Percentiles rank a stretch among this genome's conserved stretches.
These are phyloP conservation scores for Craterostigma plantagineum DNA, from an alignment of 257 asterid species.

Conservation along the genomic window DNA sequence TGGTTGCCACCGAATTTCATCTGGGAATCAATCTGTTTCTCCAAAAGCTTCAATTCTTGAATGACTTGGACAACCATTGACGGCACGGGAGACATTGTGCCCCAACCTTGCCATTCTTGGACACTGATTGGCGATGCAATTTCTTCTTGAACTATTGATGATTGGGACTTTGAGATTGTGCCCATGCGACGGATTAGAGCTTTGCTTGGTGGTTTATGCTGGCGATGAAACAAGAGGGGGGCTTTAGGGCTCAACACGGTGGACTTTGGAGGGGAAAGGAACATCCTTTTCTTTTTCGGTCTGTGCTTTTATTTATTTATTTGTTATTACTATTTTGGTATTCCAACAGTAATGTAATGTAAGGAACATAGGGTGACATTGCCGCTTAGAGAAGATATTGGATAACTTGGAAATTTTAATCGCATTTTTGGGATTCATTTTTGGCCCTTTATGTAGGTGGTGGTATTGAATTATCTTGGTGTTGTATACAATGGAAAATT, in stretches of 20 bases:
- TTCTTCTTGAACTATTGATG: not conserved
- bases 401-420: too few species aligned
- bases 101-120: slow-evolving; percentile 95
- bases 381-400: too few species aligned
- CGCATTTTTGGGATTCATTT: too few species aligned
- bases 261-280: not conserved
- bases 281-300: not conserved
- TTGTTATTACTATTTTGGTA: too few species aligned
- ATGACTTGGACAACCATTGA: slow-evolving; percentile 60
- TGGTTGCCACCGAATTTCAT: slow-evolving; percentile 76
- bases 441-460: too few species aligned
- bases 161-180: not conserved
- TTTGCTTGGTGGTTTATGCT: too few species aligned
- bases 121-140: slow-evolving; percentile 31
- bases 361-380: too few species aligned
- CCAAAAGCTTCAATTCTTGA: slow-evolving; percentile 61
- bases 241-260: not conserved
- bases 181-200: too few species aligned
- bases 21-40: slow-evolving; percentile 24
- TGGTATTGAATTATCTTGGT: too few species aligned
- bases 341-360: too few species aligned
- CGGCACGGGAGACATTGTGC: slow-evolving; percentile 60
- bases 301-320: too few species aligned
- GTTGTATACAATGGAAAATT: too few species aligned
- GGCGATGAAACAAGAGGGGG: not conserved